phyloP scores from a whole-genome alignment of 331 rosid species.

The Cydonia oblonga region DNA sequence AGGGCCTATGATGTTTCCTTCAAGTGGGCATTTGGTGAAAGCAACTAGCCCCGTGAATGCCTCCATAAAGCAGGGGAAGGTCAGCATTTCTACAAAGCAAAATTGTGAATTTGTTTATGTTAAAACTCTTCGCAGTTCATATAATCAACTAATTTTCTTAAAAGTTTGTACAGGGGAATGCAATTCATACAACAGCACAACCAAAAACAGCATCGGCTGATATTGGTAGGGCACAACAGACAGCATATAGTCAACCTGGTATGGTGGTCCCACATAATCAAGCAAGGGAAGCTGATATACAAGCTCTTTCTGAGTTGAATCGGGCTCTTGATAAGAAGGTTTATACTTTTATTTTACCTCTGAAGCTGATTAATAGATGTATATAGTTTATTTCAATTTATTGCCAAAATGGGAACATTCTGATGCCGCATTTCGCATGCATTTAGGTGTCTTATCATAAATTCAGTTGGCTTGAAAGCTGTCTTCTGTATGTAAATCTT shows the following conservation, averaged over 20 bases:
- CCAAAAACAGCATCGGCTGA: conserved; percentile 29
- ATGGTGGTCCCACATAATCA: conserved; percentile 32
- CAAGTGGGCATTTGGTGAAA: conserved; percentile 40
- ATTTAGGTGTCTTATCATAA: not conserved
- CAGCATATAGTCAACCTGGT: conserved; percentile 31
- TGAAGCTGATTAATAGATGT: not conserved
- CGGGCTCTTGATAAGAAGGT: conserved; percentile 59
- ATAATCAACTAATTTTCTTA: not conserved
- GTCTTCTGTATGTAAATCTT: not conserved
- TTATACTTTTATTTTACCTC: not conserved
- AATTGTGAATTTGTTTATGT: not conserved
- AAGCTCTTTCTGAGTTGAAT: conserved; percentile 49
- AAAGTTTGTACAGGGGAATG: conserved; percentile 22
- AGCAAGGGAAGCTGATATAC: conserved; percentile 68
- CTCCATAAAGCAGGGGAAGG: conserved; percentile 36
- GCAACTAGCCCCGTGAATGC: conserved; percentile 23
- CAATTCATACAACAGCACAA: conserved; percentile 20
- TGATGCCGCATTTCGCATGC: not conserved
- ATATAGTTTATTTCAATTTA: not conserved
- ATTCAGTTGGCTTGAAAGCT: not conserved
- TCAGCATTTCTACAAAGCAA: conserved; percentile 16
- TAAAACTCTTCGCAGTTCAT: not conserved
- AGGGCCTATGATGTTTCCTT: conserved; percentile 25
- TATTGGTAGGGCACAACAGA: conserved; percentile 28
- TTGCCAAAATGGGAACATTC: not conserved